Evolutionary conservation across 1,284 basidiomycete species (phyloP).

Genomic region (Bondarzewia mesenterica): DNA sequence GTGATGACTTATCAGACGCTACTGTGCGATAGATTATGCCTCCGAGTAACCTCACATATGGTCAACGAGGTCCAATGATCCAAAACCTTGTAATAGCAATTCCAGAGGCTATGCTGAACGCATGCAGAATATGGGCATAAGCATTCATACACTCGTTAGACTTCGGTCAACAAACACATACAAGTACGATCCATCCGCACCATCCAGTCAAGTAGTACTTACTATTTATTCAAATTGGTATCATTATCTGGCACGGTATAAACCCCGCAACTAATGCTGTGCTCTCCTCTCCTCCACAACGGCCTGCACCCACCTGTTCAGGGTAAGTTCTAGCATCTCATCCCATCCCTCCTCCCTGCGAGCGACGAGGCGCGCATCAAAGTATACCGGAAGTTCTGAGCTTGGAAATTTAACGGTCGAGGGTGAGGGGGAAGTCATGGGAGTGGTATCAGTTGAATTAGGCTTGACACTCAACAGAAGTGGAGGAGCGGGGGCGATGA

Average conservation of each 20-base stretch:
- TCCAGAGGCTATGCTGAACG: not conserved
- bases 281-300: slow-evolving; percentile 53
- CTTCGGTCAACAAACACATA: not conserved
- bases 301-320: slow-evolving; percentile 60
- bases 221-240: not conserved
- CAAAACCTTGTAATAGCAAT: too few species aligned
- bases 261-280: not conserved
- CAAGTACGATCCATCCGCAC: not conserved
- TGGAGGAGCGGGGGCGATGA: slow-evolving; percentile 39
- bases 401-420: slow-evolving; percentile 21
- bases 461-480: slow-evolving; percentile 11
- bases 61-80: too few species aligned
- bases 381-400: slow-evolving; percentile 35
- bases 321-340: slow-evolving; percentile 57
- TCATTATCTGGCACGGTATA: not conserved
- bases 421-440: slow-evolving; percentile 18
- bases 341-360: slow-evolving; percentile 75
- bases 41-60: too few species aligned
- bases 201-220: not conserved
- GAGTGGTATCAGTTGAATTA: slow-evolving; percentile 16
- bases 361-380: slow-evolving; percentile 70
- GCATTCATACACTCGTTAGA: not conserved
- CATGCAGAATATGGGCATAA: not conserved
- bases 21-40: too few species aligned
- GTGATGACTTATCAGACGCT: too few species aligned